phyloP scores from a whole-genome alignment of 2,329 filamentous ascomycete genomes.

The Phialemoniopsis sp. region DNA sequence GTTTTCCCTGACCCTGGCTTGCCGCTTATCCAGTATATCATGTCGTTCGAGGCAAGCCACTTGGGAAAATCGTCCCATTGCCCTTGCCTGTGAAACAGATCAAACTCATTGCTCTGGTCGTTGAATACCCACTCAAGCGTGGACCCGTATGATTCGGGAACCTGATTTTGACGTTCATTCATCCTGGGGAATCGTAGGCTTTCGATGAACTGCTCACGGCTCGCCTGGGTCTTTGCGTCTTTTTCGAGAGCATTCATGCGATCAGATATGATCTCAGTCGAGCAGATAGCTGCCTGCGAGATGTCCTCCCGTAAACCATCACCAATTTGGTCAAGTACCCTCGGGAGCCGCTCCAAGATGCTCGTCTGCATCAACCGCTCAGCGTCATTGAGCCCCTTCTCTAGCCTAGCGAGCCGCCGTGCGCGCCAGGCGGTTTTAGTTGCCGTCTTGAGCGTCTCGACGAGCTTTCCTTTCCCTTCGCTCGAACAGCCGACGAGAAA shows the following conservation, averaged over 20 bases:
- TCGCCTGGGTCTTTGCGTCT: background rate
- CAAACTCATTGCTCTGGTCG: background rate
- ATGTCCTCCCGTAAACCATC: background rate
- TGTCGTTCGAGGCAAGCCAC: background rate
- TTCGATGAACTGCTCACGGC: conserved; percentile 3
- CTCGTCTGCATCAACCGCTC: background rate
- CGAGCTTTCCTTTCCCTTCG: background rate
- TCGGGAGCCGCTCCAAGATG: background rate
- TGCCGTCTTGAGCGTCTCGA: conserved; percentile 1
- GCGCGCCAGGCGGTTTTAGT: conserved; percentile 15
- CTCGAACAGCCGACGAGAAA: background rate
- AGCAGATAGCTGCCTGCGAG: background rate
- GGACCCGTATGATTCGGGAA: conserved; percentile 3
- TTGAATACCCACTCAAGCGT: conserved; percentile 2
- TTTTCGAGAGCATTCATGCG: background rate
- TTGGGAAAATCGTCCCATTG: conserved; percentile 1
- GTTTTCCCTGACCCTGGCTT: conserved; percentile 26
- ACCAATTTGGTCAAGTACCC: too few relatives aligned
- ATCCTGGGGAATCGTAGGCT: conserved; percentile 10
- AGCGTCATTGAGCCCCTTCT: conserved; percentile 9
- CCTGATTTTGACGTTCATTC: conserved; percentile 9
- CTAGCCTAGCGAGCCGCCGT: conserved; percentile 9
- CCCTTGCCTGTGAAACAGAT: background rate
- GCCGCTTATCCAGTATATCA: conserved; percentile 22
- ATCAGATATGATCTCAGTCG: too few relatives aligned